Percentiles rank a stretch among this genome's conserved stretches.
Conservation (phyloP, 1,284 basidiomycete species). For the Cryptococcus sp. region DNA sequence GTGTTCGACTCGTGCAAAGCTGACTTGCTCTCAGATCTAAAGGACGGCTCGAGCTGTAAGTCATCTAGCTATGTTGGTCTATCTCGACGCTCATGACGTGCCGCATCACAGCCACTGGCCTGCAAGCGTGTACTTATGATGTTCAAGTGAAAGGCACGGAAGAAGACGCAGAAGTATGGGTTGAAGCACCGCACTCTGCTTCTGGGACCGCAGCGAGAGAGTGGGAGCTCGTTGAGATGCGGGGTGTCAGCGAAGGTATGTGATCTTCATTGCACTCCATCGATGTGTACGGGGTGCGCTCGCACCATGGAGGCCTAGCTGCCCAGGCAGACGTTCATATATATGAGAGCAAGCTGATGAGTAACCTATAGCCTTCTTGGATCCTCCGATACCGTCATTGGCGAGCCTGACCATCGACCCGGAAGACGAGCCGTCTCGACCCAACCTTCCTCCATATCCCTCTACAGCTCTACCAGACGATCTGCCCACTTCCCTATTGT, state of each 20-base stretch:
- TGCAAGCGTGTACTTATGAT: conserved; percentile 74
- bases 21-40: conserved; percentile 51
- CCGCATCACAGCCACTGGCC: conserved; percentile 61
- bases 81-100: neutral
- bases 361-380: conserved; percentile 63
- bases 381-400: conserved; percentile 59
- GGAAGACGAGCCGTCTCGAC: conserved; percentile 9
- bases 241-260: conserved; percentile 78
- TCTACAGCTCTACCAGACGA: conserved; percentile 22
- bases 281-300: neutral
- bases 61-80: conserved; percentile 57
- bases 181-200: conserved; percentile 62
- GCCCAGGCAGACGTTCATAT: neutral
- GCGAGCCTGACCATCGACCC: conserved; percentile 18
- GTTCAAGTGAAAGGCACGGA: conserved; percentile 60
- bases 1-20: neutral
- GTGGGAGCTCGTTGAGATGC: conserved; percentile 73
- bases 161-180: conserved; percentile 60
- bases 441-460: conserved; percentile 14
- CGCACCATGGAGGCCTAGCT: neutral
- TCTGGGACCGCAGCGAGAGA: conserved; percentile 42
- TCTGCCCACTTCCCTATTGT: conserved; percentile 45
- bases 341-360: neutral
- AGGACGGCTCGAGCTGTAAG: conserved; percentile 59
- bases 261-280: neutral